Percentiles rank a stretch among this genome's conserved stretches.
Evolutionary conservation across 495 filamentous ascomycete genomes (phyloP).

Genomic region (Bombardia bombarda): DNA sequence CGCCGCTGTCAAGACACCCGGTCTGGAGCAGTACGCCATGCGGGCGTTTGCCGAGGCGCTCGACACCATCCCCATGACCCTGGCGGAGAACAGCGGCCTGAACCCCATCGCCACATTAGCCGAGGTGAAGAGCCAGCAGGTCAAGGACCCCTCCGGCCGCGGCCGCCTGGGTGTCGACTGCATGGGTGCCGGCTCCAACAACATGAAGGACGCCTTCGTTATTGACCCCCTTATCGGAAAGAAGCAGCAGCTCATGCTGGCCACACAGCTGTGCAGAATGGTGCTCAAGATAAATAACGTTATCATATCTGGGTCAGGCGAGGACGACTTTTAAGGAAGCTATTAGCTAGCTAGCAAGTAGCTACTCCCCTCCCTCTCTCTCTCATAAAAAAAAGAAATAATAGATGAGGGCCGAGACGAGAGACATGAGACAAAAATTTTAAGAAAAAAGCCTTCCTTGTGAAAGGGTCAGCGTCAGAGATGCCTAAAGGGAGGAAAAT

Average conservation of each 20-base stretch:
- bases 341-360: too few species aligned
- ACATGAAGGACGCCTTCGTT: conserved; percentile 95
- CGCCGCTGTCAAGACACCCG: conserved; percentile 88
- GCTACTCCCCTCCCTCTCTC: not conserved
- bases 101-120: conserved; percentile 94
- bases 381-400: not conserved
- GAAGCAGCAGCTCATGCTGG: conserved; percentile 89
- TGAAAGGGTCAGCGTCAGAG: too few species aligned
- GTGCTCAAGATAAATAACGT: conserved; percentile 98
- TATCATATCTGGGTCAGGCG: conserved; percentile 86
- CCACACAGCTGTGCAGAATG: conserved; percentile 97
- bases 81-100: conserved; percentile 93
- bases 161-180: conserved; percentile 87
- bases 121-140: conserved; percentile 89
- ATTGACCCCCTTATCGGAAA: conserved; percentile 98
- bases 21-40: conserved; percentile 98
- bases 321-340: conserved; percentile 71
- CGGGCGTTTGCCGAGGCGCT: conserved; percentile 93
- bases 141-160: conserved; percentile 65
- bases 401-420: not conserved
- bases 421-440: too few species aligned
- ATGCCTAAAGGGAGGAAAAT: not conserved
- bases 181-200: conserved; percentile 88
- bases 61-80: conserved; percentile 89
- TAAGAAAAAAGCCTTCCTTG: too few species aligned